Percentiles rank a stretch among this genome's conserved stretches.
These are phyloP conservation scores for Pseudogymnoascus sp. DNA, from an alignment of 2,329 filamentous ascomycete species.

Conservation along the genomic window DNA sequence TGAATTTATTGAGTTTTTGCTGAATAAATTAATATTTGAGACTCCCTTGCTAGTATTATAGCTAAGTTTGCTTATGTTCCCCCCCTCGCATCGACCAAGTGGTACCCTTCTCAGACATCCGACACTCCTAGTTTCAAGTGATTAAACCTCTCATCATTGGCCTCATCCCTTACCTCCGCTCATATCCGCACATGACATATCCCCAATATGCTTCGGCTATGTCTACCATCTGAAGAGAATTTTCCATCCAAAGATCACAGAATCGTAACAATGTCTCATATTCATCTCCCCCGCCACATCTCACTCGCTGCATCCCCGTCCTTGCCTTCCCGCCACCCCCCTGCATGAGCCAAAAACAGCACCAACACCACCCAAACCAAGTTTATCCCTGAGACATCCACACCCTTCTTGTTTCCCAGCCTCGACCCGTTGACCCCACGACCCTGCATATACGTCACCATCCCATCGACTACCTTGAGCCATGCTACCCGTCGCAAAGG, in stretches of 20 bases:
- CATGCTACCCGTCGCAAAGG: not conserved
- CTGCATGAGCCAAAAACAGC: slow-evolving; percentile 2
- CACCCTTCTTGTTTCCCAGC: slow-evolving; percentile 6
- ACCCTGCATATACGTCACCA: slow-evolving; percentile 7
- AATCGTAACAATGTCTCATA: not conserved
- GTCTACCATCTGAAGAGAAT: not conserved
- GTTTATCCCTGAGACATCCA: slow-evolving; percentile 4
- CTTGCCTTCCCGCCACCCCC: slow-evolving; percentile 6
- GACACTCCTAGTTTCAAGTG: not conserved
- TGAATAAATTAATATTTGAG: not conserved
- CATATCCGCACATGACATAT: not conserved
- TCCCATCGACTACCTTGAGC: not conserved
- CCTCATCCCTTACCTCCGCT: slow-evolving; percentile 1
- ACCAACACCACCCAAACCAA: not conserved
- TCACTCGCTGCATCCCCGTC: not conserved
- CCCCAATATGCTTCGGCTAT: not conserved
- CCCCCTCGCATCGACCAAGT: not conserved
- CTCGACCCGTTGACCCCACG: slow-evolving; percentile 3
- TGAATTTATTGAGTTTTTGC: not conserved
- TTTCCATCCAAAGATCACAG: not conserved
- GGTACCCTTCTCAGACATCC: not conserved
- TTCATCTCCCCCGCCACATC: not conserved
- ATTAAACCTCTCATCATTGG: not conserved
- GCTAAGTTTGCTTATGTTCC: not conserved
- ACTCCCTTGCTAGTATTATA: not conserved